Evolutionary conservation across 768 basidiomycete species (phyloP), one percentile per base, ranked within the genome.

Genomic region (Vararia minispora): DNA sequence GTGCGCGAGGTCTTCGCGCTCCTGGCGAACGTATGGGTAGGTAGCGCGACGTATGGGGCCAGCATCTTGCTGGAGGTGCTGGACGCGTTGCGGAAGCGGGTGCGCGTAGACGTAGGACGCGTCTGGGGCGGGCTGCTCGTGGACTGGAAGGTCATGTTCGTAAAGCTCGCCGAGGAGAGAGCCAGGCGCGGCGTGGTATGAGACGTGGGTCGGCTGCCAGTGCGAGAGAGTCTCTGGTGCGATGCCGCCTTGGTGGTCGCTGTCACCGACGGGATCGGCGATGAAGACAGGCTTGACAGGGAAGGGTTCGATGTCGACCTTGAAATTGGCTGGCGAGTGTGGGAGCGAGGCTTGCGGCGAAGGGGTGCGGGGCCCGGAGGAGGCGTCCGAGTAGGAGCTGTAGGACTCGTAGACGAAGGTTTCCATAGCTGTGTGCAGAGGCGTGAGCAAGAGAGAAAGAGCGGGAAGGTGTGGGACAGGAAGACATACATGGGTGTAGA

Each of bases 21-120:
- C 84, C 47, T 83, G 79, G 29, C 80, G 71, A 36, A 80, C 79
- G 52, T 76, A 79, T 32, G 84, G 84, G 58, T 74, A 85, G 0
- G 84, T 86, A 1, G 78, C 76, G 43, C 84, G 69, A 34, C 84
- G 79, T 38, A 56, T 50, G 9, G 61, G 56, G 33, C 65, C 53
- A 50, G 71, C 66, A 44, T 78, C 74, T 40, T 61, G 59, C 5
- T 45, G 45, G 28, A 64, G 56, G 39, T 54, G 54, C 40, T 50
- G 50, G 21, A 33, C 43, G 40, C 44, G 41, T 28, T 41, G 40
- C 45, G 55, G 44, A 50, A 47, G 51, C 17, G 39, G 43, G 22
- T 40, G 48, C 26, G 48, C 44, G 20, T 56, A 44, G 28, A 50
- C 45, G 40, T 46, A 42, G n/a, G n/a, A n/a, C n/a, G n/a, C n/a